These are phyloP conservation scores for Rhizopogon rudus DNA, from an alignment of 768 basidiomycete genomes.

Conservation along the genomic window DNA sequence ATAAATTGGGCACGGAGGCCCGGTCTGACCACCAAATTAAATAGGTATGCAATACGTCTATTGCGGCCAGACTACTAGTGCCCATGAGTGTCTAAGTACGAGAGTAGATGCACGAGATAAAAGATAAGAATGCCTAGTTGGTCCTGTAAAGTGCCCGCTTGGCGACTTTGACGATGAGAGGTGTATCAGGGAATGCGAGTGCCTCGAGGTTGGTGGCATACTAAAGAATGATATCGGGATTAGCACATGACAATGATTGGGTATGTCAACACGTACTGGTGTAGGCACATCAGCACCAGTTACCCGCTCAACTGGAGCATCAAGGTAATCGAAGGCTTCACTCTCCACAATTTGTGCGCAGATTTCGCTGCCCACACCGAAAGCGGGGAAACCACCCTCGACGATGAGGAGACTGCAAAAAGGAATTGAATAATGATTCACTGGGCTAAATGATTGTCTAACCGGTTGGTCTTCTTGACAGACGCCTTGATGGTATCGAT, in stretches of 20 bases:
- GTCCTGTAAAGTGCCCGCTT: conserved; percentile 90
- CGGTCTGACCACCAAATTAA: background rate
- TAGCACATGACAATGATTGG: conserved; percentile 4
- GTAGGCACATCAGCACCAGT: conserved; percentile 98
- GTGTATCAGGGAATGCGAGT: conserved; percentile 91
- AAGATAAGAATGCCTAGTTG: conserved; percentile 40
- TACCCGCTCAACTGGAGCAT: conserved; percentile 95
- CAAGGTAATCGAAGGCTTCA: conserved; percentile 97
- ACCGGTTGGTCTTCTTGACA: conserved; percentile 99
- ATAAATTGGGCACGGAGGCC: background rate
- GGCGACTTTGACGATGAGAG: conserved; percentile 89
- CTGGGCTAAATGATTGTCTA: conserved; percentile 15
- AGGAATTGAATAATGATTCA: conserved; percentile 1
- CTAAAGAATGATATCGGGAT: conserved; percentile 33
- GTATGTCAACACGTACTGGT: conserved; percentile 53
- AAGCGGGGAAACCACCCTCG: conserved; percentile 98
- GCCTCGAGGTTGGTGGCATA: conserved; percentile 88
- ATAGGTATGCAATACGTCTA: conserved; percentile 12
- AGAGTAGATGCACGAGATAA: conserved; percentile 7
- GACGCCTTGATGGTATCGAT: conserved; percentile 96
- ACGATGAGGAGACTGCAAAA: conserved; percentile 75
- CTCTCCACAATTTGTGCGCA: conserved; percentile 97
- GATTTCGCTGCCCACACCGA: conserved; percentile 98
- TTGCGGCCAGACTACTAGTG: conserved; percentile 12
- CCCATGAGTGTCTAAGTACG: conserved; percentile 8